Evolutionary conservation across 768 basidiomycete genomes (phyloP).

Genomic region (Fomitopsis pulvina): DNA sequence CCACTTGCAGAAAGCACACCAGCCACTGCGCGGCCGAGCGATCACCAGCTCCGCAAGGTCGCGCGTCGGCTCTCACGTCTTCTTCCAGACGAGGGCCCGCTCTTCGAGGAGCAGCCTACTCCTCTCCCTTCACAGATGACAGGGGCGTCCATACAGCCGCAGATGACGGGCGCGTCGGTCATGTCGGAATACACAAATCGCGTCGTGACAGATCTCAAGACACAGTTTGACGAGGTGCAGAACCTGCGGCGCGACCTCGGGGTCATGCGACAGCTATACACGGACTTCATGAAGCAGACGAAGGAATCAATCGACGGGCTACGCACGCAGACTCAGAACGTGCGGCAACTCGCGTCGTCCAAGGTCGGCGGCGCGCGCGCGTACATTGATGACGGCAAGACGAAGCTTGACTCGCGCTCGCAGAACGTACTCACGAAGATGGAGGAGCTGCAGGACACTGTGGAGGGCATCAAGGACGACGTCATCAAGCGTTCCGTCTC

Average conservation of each 20-base stretch:
- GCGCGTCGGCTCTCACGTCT: conserved; percentile 73
- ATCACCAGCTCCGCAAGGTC: conserved; percentile 64
- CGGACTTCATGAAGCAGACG: conserved; percentile 88
- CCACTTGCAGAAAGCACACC: conserved; percentile 63
- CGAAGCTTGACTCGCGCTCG: conserved; percentile 82
- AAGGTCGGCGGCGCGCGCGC: conserved; percentile 81
- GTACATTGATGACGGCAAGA: conserved; percentile 88
- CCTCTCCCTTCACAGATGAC: conserved; percentile 47
- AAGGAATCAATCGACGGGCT: conserved; percentile 77
- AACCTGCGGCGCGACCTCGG: conserved; percentile 90
- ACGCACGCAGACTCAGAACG: conserved; percentile 78
- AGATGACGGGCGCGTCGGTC: conserved; percentile 70
- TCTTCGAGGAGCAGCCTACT: conserved; percentile 23
- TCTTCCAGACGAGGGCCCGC: conserved; percentile 35
- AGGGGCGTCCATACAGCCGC: conserved; percentile 61
- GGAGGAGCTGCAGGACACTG: conserved; percentile 87
- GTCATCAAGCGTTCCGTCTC: conserved; percentile 84
- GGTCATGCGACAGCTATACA: conserved; percentile 90
- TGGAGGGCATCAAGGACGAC: conserved; percentile 87
- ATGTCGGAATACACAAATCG: conserved; percentile 67
- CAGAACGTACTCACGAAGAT: conserved; percentile 89
- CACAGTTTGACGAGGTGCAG: conserved; percentile 93
- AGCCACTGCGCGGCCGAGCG: conserved; percentile 60
- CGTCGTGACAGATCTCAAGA: conserved; percentile 77
- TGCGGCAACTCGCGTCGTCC: conserved; percentile 78